Evolutionary conservation across 768 basidiomycete genomes (phyloP).

Genomic region (Amanita muscaria): DNA sequence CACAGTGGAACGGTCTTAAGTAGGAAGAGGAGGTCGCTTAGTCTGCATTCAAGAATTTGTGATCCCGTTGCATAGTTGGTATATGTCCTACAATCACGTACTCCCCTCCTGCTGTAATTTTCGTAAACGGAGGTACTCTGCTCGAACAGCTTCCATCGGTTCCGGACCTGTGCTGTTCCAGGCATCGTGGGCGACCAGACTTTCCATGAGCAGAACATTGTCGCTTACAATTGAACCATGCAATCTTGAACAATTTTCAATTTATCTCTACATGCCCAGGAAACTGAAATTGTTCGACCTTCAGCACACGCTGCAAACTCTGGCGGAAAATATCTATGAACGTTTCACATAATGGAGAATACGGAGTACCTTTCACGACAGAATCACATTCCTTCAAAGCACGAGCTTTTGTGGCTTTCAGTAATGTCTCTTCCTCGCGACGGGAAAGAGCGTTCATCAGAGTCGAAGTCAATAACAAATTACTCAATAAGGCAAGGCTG

Average conservation of each 20-base stretch:
- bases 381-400: slow-evolving; percentile 74
- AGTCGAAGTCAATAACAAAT: no score
- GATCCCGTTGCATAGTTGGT: no score
- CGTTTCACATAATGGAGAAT: no score
- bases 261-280: slow-evolving; percentile 72
- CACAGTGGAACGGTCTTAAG: slow-evolving; percentile 54
- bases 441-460: slow-evolving; percentile 78
- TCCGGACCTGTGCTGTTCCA: slow-evolving; percentile 59
- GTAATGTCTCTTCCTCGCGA: slow-evolving; percentile 78
- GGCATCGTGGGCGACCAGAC: slow-evolving; percentile 5
- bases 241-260: slow-evolving; percentile 68
- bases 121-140: slow-evolving; percentile 65
- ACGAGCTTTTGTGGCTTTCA: slow-evolving; percentile 72
- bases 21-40: slow-evolving; percentile 30
- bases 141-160: slow-evolving; percentile 62
- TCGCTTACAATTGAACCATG: slow-evolving; percentile 69
- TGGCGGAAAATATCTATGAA: no score
- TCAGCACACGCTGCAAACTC: slow-evolving; percentile 81
- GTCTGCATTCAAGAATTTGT: no score
- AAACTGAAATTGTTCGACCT: slow-evolving; percentile 75
- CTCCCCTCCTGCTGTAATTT: slow-evolving; percentile 28
- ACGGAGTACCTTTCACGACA: slow-evolving; percentile 69
- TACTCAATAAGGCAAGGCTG: no score
- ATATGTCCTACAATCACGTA: no score
- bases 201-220: not conserved